phyloP scores from a whole-genome alignment of 2,329 filamentous ascomycete species.

The Bipolaris gigantea region DNA sequence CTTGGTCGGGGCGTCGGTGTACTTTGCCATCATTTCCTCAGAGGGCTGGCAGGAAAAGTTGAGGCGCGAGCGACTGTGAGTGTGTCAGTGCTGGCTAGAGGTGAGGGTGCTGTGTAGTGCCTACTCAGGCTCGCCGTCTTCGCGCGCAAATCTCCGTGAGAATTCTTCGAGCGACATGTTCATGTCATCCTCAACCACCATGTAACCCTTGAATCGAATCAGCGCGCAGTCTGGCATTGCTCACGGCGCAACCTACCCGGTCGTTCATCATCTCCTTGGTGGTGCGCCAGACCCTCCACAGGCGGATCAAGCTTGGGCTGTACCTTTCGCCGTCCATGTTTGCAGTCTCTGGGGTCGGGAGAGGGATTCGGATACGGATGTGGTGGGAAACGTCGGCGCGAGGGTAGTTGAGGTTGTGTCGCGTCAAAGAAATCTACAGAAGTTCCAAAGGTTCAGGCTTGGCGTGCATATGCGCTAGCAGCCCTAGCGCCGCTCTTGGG shows the following conservation, averaged over 20 bases:
- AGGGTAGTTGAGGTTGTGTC: slow-evolving; percentile 14
- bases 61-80: slow-evolving; percentile 74
- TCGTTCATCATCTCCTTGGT: slow-evolving; percentile 94
- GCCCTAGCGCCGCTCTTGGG: slow-evolving; percentile 15
- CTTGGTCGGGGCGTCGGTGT: slow-evolving; percentile 71
- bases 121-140: slow-evolving; percentile 76
- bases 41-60: slow-evolving; percentile 86
- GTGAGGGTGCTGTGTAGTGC: slow-evolving; percentile 32
- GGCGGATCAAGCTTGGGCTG: slow-evolving; percentile 53
- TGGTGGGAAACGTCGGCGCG: slow-evolving; percentile 13
- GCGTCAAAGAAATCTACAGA: slow-evolving; percentile 40
- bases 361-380: slow-evolving; percentile 11
- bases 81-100: slow-evolving; percentile 4
- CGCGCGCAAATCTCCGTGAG: slow-evolving; percentile 68
- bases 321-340: slow-evolving; percentile 37
- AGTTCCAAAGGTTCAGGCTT: slow-evolving; percentile 19
- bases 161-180: slow-evolving; percentile 85
- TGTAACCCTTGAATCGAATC: slow-evolving; percentile 72
- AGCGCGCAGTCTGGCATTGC: slow-evolving; percentile 19
- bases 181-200: slow-evolving; percentile 86
- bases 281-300: slow-evolving; percentile 94
- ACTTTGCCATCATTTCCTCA: slow-evolving; percentile 80
- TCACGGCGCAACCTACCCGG: slow-evolving; percentile 62
- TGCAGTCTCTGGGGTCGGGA: slow-evolving; percentile 10
- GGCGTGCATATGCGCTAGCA: slow-evolving; percentile 23